Conservation (phyloP, 2,329 filamentous ascomycete genomes). For the Xylariaceae sp. region DNA sequence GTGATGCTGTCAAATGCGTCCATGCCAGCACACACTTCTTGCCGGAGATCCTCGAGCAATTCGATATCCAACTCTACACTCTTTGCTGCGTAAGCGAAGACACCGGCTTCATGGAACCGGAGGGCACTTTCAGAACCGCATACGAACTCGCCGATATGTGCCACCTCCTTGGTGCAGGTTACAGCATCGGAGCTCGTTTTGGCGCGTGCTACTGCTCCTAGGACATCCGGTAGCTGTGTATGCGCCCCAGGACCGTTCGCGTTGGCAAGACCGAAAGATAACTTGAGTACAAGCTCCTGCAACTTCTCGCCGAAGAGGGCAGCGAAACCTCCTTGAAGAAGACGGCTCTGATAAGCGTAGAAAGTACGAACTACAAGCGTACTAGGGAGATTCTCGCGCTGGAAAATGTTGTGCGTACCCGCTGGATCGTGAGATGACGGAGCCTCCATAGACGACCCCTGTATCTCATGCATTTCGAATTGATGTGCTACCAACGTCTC, state of each 20-base stretch:
- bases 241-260: conserved; percentile 37
- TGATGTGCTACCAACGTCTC: conserved; percentile 56
- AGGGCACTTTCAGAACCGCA: conserved; percentile 47
- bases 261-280: conserved; percentile 54
- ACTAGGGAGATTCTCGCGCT: conserved; percentile 46
- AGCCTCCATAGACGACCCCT: conserved; percentile 40
- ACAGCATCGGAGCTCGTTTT: conserved; percentile 51
- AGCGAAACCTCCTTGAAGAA: conserved; percentile 54
- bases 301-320: conserved; percentile 54
- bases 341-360: conserved; percentile 54
- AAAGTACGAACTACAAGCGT: conserved; percentile 55
- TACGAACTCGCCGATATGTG: conserved; percentile 53
- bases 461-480: conserved; percentile 56
- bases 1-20: conserved; percentile 53
- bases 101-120: conserved; percentile 54
- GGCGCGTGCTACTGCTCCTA: conserved; percentile 45
- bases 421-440: conserved; percentile 43
- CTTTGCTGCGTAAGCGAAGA: conserved; percentile 52
- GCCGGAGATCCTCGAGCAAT: conserved; percentile 55
- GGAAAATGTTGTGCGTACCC: conserved; percentile 32
- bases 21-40: conserved; percentile 57
- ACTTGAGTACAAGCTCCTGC: conserved; percentile 55
- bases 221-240: conserved; percentile 48
- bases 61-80: conserved; percentile 55
- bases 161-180: conserved; percentile 50